Conservation (phyloP, 2,329 filamentous ascomycete genomes). For the Ophiostoma fasciatum region DNA sequence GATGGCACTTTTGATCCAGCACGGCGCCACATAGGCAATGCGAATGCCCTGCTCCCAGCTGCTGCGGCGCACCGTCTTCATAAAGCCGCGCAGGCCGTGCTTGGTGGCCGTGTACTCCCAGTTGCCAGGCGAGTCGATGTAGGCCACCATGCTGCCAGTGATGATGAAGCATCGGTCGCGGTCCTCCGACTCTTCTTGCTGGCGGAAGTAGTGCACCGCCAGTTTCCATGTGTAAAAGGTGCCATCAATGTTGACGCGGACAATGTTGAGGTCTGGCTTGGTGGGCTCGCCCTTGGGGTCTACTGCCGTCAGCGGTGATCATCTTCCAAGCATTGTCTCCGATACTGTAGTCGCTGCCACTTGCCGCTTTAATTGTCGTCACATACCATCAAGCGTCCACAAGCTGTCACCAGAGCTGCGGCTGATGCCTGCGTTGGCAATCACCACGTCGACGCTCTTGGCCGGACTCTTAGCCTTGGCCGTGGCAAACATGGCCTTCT, state of each 20-base stretch:
- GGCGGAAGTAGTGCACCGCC: constrained; percentile 5
- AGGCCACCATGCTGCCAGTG: neutral
- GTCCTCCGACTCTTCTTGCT: neutral
- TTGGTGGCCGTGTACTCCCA: constrained; percentile 5
- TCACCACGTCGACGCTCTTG: constrained; percentile 1
- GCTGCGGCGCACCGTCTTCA: constrained; percentile 4
- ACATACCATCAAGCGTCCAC: constrained; percentile 1
- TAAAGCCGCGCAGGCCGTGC: neutral
- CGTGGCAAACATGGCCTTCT: constrained; percentile 1
- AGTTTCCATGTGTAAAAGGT: constrained; percentile 4
- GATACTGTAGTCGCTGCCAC: too few species aligned
- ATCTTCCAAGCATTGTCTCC: too few species aligned
- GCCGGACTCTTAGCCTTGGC: constrained; percentile 2
- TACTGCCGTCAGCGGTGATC: neutral
- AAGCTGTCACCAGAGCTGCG: constrained; percentile 2
- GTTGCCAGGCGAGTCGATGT: constrained; percentile 3
- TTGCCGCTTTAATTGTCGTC: too few species aligned
- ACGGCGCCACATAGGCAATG: constrained; percentile 4
- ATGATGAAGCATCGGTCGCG: constrained; percentile 3
- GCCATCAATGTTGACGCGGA: neutral
- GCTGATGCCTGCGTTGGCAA: constrained; percentile 3
- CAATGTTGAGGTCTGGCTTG: constrained; percentile 4
- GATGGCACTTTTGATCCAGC: constrained; percentile 3
- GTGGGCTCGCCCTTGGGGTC: neutral
- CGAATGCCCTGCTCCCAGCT: constrained; percentile 4